Base-by-base conservation (phyloP, 768 basidiomycete species). In the Serendipita indica region DNA sequence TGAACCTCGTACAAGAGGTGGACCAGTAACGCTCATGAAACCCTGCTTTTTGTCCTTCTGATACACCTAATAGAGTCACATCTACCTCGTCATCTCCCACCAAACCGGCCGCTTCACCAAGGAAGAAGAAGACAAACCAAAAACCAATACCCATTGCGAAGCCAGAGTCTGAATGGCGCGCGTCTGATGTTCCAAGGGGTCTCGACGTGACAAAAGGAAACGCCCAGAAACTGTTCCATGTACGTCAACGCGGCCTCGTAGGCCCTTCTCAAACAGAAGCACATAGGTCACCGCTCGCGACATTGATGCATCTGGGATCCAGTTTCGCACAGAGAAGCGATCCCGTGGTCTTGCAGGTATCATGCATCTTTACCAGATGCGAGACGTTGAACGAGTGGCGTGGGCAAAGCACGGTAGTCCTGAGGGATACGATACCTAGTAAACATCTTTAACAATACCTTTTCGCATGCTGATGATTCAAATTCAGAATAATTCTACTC, bases 341-440 rank as follows among this genome's bases (percentile, higher is more conserved):
- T 4, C 32, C 12, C n/a, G 49, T 25, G 49, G 32, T n/a, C 22
- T 33, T 3, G 10, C 22, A 20, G 49, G 49, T 10, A 5, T 16
- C 16, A 54, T 54, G 49, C 22, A 28, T 2, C 32, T 54, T 3
- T 54, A 54, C 49, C 22, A 18, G 7, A 54, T 54, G 49, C 22
- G 60, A 5, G 64, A 65, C 34, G 60, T 67, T 7, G 66, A 66
- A 57, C 62, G 61, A 6, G 61, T 60, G 59, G 67, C 67, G 2
- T 67, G 65, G 66, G 60, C 41, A 45, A 69, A 67, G 49, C 63
- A 65, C 52, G 67, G 67, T 3, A 64, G 68, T 18, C 65, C 65
- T 1, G 60, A 59, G 61, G 61, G 65, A 46, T 64, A 59, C 37
- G 62, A 57, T 3, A 66, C 65, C 25, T 64, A 64, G 37, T 65